Base-by-base conservation (phyloP, 768 basidiomycete genomes). In the Coprinopsis strossmayeri region DNA sequence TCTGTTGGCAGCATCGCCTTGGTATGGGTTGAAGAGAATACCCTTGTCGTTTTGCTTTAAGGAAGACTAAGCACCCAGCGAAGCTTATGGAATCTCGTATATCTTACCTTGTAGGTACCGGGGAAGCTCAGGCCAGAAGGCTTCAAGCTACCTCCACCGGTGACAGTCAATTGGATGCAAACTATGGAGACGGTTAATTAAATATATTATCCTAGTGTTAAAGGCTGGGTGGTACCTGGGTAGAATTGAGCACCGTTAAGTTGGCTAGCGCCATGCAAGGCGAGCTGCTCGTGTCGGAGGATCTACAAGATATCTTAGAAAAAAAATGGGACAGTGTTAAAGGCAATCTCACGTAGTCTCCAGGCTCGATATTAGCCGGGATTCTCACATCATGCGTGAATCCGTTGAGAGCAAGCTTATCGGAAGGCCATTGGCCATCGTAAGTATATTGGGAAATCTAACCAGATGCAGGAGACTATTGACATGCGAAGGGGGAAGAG, bases 261-360 rank as follows among this genome's bases (percentile, higher is more conserved):
- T 32, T 57, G 64, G 15, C 53, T 50, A 15, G 60, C 68, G 12
- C 54, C 66, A 47, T 70, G 69, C 41, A 70, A 49, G 12, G 69
- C 67, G n/a, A 70, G 59, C 39, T 69, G 67, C 54, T 70, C 67
- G 46, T 70, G 68, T 5, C 67, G 65, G 27, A 70, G 60, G 30
- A 70, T 56, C 65, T 69, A 43, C 15, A 17, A 1, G 11, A 35
- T 20, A 23, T 18, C 12, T 25, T n/a, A 46, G 44, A 15, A 12
- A 3, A 17, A 24, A 45, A 11, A 32, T 21, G 12, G 2, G 25
- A 17, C 17, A n/a, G 20, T 7, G 23, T 18, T 5, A 38, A 21
- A 17, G 20, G 37, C 37, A 9, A 20, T 54, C 66, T 46, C 30
- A 67, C 68, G 48, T 70, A 70, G 52, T 55, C 58, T 25, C 66